Evolutionary conservation across 306 rosid genomes (phyloP), one percentile per base, ranked within the genome.

Genomic region (Vachellia pachyceras): DNA sequence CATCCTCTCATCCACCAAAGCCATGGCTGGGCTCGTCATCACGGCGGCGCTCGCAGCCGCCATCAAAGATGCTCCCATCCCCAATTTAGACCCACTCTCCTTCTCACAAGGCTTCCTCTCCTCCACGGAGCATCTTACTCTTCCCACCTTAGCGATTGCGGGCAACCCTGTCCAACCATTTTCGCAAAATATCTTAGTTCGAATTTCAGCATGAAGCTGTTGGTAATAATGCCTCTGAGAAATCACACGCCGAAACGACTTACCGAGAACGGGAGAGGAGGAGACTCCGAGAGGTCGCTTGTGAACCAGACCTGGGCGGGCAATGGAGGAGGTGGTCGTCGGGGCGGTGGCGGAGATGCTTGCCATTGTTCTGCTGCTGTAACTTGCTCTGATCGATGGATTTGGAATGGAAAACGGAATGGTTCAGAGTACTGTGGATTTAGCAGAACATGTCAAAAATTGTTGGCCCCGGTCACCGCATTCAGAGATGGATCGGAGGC

Each of bases 1-100:
- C 89, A 95, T 0, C 83, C 99, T 90, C 18, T 95, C 99, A 78
- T 95, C 99, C 86, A 95, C 99, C 88, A 95, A 76, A 42, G 94
- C 97, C 93, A 91, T 86, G 64, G 97, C 97, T 36, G 97, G 95
- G 82, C 93, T 84, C 37, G 97, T 83, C 94, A 91, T 83, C 40
- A 88, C 83, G 58, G 92, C 82, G 6, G 92, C 92, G 66, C 82
- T 46, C 8, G 85, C 90, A 14, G 95, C 95, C 12, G 93, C 92
- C 54, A 80, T 57, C 85, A 92, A 67, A 13, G 97, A 89, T 11
- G 91, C 90, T 3, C 92, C 87, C 91, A 89, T 92, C 44, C 88
- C 91, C 79, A 88, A 50, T 17, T 84, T 89, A 45, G 92, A 82
- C 17, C 18, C 86, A 76, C 69, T 86, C 49, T 88, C 88, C 22